A percentile compares a stretch with the other conserved stretches of the same genome.
Conservation (phyloP, 2,329 filamentous ascomycete species). For the Paramyrothecium sp. region DNA sequence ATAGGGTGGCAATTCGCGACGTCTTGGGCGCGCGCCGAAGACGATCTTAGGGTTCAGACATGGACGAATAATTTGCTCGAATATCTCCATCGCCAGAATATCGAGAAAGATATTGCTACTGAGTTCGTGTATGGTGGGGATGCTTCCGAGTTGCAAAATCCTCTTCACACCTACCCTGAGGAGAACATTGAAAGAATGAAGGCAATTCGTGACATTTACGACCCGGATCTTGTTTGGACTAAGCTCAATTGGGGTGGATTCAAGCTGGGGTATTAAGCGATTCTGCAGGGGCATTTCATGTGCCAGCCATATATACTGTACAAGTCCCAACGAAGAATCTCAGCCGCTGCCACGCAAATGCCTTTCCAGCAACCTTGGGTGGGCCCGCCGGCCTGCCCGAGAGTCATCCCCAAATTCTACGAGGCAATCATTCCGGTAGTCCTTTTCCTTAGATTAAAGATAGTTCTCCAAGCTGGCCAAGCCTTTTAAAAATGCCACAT, state of each 20-base stretch:
- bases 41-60: slow-evolving; percentile 31
- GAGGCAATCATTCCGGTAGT: too few species aligned
- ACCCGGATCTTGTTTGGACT: slow-evolving; percentile 27
- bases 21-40: slow-evolving; percentile 29
- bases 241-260: slow-evolving; percentile 34
- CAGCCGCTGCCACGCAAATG: too few species aligned
- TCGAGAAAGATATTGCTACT: slow-evolving; percentile 22
- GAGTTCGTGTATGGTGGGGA: slow-evolving; percentile 20
- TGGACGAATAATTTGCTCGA: slow-evolving; percentile 28
- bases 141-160: slow-evolving; percentile 33
- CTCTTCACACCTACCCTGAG: slow-evolving; percentile 25
- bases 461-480: too few species aligned
- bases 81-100: slow-evolving; percentile 27
- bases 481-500: too few species aligned
- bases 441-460: too few species aligned
- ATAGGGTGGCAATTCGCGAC: slow-evolving; percentile 37
- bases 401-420: too few species aligned
- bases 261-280: slow-evolving; percentile 12
- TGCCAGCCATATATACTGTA: too few species aligned
- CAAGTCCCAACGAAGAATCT: too few species aligned
- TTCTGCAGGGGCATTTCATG: too few species aligned
- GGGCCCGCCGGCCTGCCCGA: too few species aligned
- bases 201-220: slow-evolving; percentile 25
- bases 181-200: slow-evolving; percentile 32
- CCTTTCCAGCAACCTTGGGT: too few species aligned